A percentile compares a stretch with the other conserved stretches of the same genome.
Evolutionary conservation across 345 rosid species (phyloP).

Genomic region (Physaria fendleri): DNA sequence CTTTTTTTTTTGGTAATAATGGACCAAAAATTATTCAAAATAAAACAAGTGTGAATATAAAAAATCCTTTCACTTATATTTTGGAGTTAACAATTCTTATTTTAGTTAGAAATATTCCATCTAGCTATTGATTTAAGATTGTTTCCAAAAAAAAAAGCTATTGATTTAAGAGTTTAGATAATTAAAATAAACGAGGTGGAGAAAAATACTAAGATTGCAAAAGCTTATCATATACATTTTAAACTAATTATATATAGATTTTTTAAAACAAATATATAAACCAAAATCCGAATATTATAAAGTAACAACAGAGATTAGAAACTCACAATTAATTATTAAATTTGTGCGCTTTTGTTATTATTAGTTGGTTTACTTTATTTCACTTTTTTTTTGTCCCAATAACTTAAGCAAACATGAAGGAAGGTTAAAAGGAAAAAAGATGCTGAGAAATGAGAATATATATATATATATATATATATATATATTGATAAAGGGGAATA

Average conservation of each 20-base stretch:
- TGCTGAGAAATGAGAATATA: slow-evolving; percentile 9
- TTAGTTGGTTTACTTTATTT: neutral
- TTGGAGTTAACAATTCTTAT: neutral
- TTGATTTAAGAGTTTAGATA: no score
- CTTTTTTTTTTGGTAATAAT: neutral
- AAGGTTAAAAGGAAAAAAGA: slow-evolving; percentile 2
- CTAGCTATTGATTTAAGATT: no score
- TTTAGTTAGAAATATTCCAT: neutral
- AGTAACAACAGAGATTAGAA: slow-evolving; percentile 1
- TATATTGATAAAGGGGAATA: no score
- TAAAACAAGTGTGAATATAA: neutral
- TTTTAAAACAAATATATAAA: neutral
- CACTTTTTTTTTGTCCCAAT: slow-evolving; percentile 14
- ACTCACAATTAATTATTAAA: neutral
- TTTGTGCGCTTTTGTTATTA: slow-evolving; percentile 13
- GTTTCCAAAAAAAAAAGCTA: no score
- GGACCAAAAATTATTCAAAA: neutral
- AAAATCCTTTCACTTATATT: neutral
- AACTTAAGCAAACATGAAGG: slow-evolving; percentile 22
- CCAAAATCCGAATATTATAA: neutral
- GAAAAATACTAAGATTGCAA: no score
- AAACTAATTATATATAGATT: neutral
- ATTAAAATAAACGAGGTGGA: neutral
- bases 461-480: no score
- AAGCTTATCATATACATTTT: no score